Evolutionary conservation across 2,329 filamentous ascomycete genomes (phyloP), one percentile per base, ranked within the genome.

Genomic region (Xylariales sp.): DNA sequence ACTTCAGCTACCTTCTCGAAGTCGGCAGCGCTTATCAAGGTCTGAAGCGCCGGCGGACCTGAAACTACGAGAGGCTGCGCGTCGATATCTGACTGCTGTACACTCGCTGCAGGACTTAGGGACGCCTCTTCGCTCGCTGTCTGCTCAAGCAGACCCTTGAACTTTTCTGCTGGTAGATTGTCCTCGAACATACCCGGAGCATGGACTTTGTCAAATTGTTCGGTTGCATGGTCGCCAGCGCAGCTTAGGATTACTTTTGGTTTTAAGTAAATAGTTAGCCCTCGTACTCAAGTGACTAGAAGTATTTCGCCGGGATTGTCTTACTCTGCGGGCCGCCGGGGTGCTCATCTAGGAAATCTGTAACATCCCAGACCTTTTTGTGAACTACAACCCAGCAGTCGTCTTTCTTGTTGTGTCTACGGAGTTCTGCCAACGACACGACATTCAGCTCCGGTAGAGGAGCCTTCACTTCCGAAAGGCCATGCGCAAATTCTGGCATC

Each of bases 21-120:
- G 59, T 85, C 81, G 43, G 79, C 65, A 6, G 72, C 63, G 47
- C 68, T 79, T 51, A 82, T 74, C 17, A 81, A 52, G 10, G 65
- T 69, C n/a, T 69, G 59, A 11, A 81, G 60, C 3, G 72, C 67
- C 4, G 72, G 71, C 40, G 70, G 73, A 6, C 29, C 8, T 4
- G 42, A 11, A 15, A 31, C 16, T 6, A 16, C 19, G 10, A 23
- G 35, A 3, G 25, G n/a, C 14, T 31, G 15, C 15, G 29, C 23
- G 5, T 29, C 6, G 4, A 15, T 15, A 10, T 13, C 31, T 23
- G 21, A 5, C 21, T 23, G 7, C 29, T 32, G 27, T 29, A 15
- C 14, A 28, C 29, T 27, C 23, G 12, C 4, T n/a, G 23, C 37
- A 7, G 31, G 24, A 12, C 23, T 37, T n/a, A 25, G 29, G 25